These are phyloP conservation scores for Penicillium sp. DNA, from an alignment of 2,329 filamentous ascomycete species.

Conservation along the genomic window DNA sequence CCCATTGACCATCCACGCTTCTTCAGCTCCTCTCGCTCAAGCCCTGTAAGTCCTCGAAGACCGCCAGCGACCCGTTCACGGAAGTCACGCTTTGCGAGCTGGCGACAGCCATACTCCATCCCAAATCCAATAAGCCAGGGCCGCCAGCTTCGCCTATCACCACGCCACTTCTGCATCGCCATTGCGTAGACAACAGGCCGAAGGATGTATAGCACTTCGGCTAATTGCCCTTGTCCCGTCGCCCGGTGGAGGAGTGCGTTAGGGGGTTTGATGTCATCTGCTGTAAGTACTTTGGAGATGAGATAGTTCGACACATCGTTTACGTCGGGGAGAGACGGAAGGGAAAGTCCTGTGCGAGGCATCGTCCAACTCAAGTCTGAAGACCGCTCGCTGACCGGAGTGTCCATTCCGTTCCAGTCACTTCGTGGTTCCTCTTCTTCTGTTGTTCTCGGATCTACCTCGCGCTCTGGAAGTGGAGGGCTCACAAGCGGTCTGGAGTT, in stretches of 20 bases:
- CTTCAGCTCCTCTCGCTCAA: slow-evolving; percentile 87
- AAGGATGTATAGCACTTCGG: slow-evolving; percentile 89
- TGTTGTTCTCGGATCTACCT: slow-evolving; percentile 65
- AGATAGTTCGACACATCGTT: slow-evolving; percentile 85
- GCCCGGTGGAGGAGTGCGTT: slow-evolving; percentile 77
- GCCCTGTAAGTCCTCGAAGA: slow-evolving; percentile 71
- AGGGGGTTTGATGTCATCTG: slow-evolving; percentile 94
- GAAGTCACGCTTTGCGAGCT: slow-evolving; percentile 70
- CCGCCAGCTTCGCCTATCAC: slow-evolving; percentile 77
- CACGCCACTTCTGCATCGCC: slow-evolving; percentile 71
- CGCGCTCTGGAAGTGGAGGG: slow-evolving; percentile 81
- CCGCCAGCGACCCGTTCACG: slow-evolving; percentile 65
- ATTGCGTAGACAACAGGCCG: slow-evolving; percentile 84
- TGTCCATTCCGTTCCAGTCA: slow-evolving; percentile 51
- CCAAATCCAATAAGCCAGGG: slow-evolving; percentile 86
- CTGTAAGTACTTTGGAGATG: slow-evolving; percentile 83
- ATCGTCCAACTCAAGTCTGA: slow-evolving; percentile 70
- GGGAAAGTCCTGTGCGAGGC: slow-evolving; percentile 85
- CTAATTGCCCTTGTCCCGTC: slow-evolving; percentile 71
- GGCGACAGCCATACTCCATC: slow-evolving; percentile 85
- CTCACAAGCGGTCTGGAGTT: slow-evolving; percentile 78
- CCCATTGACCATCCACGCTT: slow-evolving; percentile 86
- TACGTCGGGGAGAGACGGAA: slow-evolving; percentile 78
- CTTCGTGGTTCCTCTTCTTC: slow-evolving; percentile 45
- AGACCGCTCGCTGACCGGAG: slow-evolving; percentile 42